Conservation (phyloP, 2,329 filamentous ascomycete genomes). For the Trichoderma endophyticum region DNA sequence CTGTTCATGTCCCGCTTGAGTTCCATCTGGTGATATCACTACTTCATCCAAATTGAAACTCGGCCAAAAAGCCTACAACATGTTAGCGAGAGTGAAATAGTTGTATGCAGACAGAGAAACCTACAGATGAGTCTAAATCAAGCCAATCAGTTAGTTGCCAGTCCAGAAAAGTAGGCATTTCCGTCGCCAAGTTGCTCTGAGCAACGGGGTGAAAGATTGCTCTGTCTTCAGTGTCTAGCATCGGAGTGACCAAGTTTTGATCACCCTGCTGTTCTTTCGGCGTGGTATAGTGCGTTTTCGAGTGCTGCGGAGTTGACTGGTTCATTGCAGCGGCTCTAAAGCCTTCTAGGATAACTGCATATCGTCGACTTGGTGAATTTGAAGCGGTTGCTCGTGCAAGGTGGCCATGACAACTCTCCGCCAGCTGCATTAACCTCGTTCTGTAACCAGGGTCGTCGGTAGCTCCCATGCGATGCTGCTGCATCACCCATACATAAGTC, state of each 20-base stretch:
- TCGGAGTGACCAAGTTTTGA: neutral
- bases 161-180: conserved; percentile 3
- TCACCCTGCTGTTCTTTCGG: neutral
- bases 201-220: neutral
- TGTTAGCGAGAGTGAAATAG: neutral
- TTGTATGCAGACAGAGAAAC: neutral
- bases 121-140: conserved; percentile 29
- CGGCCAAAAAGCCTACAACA: neutral
- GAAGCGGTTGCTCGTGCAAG: conserved; percentile 37
- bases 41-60: neutral
- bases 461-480: conserved; percentile 29
- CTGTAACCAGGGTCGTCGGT: conserved; percentile 14
- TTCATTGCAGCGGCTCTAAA: conserved; percentile 31
- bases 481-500: conserved; percentile 53
- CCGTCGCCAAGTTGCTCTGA: neutral
- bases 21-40: neutral
- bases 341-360: conserved; percentile 52
- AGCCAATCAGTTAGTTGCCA: conserved; percentile 33
- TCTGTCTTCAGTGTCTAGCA: neutral
- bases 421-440: conserved; percentile 35
- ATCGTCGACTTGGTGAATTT: conserved; percentile 46
- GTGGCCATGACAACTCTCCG: conserved; percentile 46
- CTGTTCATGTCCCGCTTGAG: neutral
- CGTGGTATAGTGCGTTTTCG: neutral
- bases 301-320: neutral